Evolutionary conservation across 2,329 filamentous ascomycete genomes (phyloP).

Genomic region (Alternaria incomplexa): DNA sequence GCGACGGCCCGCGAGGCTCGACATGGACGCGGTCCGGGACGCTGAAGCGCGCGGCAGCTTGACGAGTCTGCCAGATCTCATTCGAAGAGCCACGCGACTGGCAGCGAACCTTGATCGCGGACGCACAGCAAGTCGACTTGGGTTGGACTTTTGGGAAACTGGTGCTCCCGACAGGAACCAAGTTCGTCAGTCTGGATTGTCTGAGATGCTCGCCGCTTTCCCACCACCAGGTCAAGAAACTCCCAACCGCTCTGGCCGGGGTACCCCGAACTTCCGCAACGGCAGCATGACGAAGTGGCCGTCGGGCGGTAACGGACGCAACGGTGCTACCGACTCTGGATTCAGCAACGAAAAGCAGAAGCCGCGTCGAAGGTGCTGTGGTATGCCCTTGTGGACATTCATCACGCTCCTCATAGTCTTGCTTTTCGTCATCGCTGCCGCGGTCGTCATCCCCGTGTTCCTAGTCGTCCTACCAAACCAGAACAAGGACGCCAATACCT

Average conservation of each 20-base stretch:
- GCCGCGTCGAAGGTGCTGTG: slow-evolving; percentile 74
- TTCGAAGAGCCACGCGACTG: slow-evolving; percentile 82
- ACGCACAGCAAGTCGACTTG: slow-evolving; percentile 66
- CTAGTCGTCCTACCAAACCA: slow-evolving; percentile 65
- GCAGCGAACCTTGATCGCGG: slow-evolving; percentile 89
- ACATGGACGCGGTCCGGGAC: slow-evolving; percentile 81
- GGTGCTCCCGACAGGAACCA: slow-evolving; percentile 41
- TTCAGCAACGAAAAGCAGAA: slow-evolving; percentile 34
- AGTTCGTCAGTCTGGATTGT: slow-evolving; percentile 58
- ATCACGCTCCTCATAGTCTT: slow-evolving; percentile 69
- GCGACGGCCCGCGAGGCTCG: slow-evolving; percentile 70
- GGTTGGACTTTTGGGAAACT: slow-evolving; percentile 56
- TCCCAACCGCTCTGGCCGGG: slow-evolving; percentile 19
- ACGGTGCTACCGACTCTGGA: slow-evolving; percentile 24
- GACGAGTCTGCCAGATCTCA: slow-evolving; percentile 90
- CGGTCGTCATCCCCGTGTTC: slow-evolving; percentile 77
- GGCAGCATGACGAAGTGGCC: slow-evolving; percentile 39
- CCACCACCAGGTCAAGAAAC: slow-evolving; percentile 64
- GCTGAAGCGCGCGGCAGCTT: slow-evolving; percentile 86
- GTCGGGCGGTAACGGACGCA: slow-evolving; percentile 16
- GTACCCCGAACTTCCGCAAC: slow-evolving; percentile 43
- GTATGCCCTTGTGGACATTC: slow-evolving; percentile 81
- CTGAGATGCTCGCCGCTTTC: slow-evolving; percentile 70
- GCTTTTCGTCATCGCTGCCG: slow-evolving; percentile 76
- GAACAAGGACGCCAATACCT: slow-evolving; percentile 34